A percentile compares a stretch with the other conserved stretches of the same genome.
Evolutionary conservation across 371 early-diverging fungal species (phyloP).

Genomic region (Entomophthora muscae): DNA sequence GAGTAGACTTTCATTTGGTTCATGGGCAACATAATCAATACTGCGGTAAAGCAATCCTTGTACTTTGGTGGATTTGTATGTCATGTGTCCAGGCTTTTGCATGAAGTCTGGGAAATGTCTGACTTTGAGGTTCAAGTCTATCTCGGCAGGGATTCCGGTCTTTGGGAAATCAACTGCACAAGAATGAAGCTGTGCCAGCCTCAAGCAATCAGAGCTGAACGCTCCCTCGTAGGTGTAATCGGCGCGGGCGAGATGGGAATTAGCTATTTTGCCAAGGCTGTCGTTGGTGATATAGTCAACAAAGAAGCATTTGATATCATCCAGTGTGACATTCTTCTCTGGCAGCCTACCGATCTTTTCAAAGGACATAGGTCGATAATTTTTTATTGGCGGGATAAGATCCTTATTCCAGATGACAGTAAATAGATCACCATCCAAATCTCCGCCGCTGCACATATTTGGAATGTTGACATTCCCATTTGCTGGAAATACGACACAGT

Average conservation of each 20-base stretch:
- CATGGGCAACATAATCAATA: constrained; percentile 3
- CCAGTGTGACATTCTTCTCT: constrained; percentile 20
- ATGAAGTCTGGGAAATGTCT: constrained; percentile 58
- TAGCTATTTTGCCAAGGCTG: constrained; percentile 58
- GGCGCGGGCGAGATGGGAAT: constrained; percentile 52
- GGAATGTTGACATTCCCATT: constrained; percentile 54
- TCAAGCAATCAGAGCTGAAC: constrained; percentile 25
- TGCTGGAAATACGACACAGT: constrained; percentile 60
- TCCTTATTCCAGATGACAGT: constrained; percentile 8
- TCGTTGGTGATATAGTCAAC: constrained; percentile 52
- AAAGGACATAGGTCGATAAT: constrained; percentile 28
- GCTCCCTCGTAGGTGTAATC: constrained; percentile 34
- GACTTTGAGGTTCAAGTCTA: constrained; percentile 22
- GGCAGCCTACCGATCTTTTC: neutral
- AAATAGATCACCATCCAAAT: constrained; percentile 68
- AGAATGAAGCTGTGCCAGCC: constrained; percentile 48
- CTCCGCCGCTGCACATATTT: constrained; percentile 64
- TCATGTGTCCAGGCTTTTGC: constrained; percentile 35
- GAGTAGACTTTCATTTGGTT: constrained; percentile 12
- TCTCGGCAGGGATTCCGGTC: constrained; percentile 35
- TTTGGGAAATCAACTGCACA: constrained; percentile 53
- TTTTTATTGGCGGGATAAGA: constrained; percentile 10
- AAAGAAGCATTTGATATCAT: constrained; percentile 41
- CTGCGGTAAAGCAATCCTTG: constrained; percentile 41
- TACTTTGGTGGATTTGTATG: constrained; percentile 37